phyloP scores from a whole-genome alignment of 2,329 filamentous ascomycete species.

The Pseudogymnoascus sp. region DNA sequence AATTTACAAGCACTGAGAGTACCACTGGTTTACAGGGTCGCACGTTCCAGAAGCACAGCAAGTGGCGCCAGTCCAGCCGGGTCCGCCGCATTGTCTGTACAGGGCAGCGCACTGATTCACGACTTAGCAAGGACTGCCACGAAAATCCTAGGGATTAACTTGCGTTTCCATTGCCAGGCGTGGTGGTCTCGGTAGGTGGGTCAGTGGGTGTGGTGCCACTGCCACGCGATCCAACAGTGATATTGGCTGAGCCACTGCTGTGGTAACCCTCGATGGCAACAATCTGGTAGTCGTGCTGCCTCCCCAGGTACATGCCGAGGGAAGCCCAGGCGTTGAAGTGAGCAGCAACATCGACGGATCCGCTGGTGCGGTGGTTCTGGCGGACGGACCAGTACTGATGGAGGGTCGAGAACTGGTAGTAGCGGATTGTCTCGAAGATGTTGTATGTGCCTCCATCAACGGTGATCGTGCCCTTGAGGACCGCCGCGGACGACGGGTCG shows the following conservation, averaged over 20 bases:
- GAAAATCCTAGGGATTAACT: neutral
- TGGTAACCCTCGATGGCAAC: constrained; percentile 46
- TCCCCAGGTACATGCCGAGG: constrained; percentile 40
- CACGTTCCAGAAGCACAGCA: neutral
- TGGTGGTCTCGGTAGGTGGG: neutral
- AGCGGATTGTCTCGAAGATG: constrained; percentile 27
- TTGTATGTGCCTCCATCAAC: constrained; percentile 45
- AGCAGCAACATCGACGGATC: constrained; percentile 39
- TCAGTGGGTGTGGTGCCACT: neutral
- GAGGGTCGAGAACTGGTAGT: constrained; percentile 36
- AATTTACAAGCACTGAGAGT: neutral
- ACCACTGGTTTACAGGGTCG: neutral
- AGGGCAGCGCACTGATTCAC: neutral
- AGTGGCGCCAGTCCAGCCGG: neutral
- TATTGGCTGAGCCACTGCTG: constrained; percentile 39
- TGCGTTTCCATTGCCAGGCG: neutral
- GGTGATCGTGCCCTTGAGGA: constrained; percentile 40
- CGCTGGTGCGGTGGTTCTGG: constrained; percentile 38
- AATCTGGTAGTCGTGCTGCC: constrained; percentile 42
- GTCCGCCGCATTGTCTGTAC: neutral
- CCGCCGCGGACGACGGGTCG: constrained; percentile 38
- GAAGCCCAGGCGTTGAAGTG: constrained; percentile 46
- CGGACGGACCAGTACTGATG: constrained; percentile 46
- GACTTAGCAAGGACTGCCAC: neutral
- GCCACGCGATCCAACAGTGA: constrained; percentile 27